These are phyloP conservation scores for Keithomyces neogunnii DNA, from an alignment of 2,329 filamentous ascomycete genomes.

Conservation along the genomic window DNA sequence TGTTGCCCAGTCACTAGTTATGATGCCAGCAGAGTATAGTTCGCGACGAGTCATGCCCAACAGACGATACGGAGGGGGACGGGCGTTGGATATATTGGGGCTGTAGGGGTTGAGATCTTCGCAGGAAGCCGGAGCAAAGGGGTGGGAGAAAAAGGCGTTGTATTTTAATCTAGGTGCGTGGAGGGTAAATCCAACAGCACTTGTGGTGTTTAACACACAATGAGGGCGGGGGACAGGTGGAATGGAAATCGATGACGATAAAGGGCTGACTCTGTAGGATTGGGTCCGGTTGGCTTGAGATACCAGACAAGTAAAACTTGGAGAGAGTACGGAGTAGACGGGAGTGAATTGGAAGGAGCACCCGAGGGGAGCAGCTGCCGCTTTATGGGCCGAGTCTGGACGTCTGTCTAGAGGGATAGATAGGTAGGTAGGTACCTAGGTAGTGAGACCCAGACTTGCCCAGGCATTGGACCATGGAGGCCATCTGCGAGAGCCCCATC, in stretches of 20 bases:
- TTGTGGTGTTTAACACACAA: background rate
- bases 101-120: background rate
- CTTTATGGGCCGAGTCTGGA: background rate
- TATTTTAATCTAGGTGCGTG: background rate
- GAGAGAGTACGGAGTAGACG: background rate
- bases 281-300: background rate
- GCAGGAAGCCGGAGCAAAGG: background rate
- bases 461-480: too few species aligned
- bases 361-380: background rate
- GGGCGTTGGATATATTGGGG: background rate
- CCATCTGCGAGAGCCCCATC: too few species aligned
- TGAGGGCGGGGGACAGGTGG: background rate
- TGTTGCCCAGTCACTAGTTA: constrained; percentile 7
- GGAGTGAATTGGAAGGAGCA: background rate
- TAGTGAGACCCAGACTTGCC: too few species aligned
- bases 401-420: too few species aligned
- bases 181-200: background rate
- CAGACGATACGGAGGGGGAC: background rate
- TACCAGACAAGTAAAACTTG: background rate
- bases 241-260: background rate
- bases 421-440: too few species aligned
- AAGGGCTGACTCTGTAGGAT: background rate
- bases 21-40: constrained; percentile 7
- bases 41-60: constrained; percentile 9
- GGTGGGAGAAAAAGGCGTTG: background rate